Evolutionary conservation across 2,329 filamentous ascomycete genomes (phyloP), one percentile per base, ranked within the genome.

Genomic region (Trichoderma polysporum): DNA sequence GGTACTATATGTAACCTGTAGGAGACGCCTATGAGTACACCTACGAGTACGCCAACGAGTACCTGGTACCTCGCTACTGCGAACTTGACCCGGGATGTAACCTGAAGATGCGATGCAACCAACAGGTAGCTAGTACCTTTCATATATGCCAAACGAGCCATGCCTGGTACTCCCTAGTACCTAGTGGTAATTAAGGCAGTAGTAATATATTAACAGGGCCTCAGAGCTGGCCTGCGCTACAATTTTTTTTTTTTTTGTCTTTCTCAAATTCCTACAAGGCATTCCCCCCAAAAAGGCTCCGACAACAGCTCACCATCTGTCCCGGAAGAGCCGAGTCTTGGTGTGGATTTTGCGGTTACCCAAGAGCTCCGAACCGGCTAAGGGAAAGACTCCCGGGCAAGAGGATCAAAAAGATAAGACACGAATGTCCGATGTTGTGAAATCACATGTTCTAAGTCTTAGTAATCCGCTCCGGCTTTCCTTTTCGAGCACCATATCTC

Each of bases 351-450:
- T 49, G 37, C 37, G 56, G 37, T 19, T 47, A 12, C 31, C 10
- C 8, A 54, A 35, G 35, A 33, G 37, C 56, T n/a, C 56, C 56
- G 56, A 49, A 47, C 17, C 57, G 57, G 56, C 56, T 47, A 45
- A 54, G 37, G 22, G 5, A 50, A 47, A 15, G 27, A 19, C 35
- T 39, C 39, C 29, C 57, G 57, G 57, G 41, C 57, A 49, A 60
- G 57, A 60, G 57, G 57, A 60, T 60, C n/a, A 60, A 60, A 49
- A 27, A 53, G 25, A 31, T 59, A 60, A 47, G 39, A 29, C 33
- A 47, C n/a, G n/a, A n/a, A n/a, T n/a, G n/a, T n/a, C n/a, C n/a
- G n/a, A n/a, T n/a, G n/a, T n/a, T n/a, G n/a, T n/a, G n/a, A 22
- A 52, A 52, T 52, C 49, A 52, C 49, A 52, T 52, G 49, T 25